Base-by-base conservation (phyloP, 2,329 filamentous ascomycete genomes). In the Harringtonia aguacate region DNA sequence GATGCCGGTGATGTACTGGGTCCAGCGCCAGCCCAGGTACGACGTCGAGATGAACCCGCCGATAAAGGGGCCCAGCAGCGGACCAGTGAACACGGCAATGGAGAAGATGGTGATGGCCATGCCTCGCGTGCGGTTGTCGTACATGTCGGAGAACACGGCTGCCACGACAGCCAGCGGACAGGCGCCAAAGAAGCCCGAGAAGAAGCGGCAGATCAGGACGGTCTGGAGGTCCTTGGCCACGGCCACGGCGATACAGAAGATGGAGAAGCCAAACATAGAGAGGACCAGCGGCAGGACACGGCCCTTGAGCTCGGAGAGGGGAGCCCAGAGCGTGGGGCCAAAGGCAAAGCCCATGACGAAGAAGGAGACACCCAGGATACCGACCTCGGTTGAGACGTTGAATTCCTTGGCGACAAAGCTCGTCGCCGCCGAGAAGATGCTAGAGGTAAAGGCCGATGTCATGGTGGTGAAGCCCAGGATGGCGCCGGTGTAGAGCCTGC, bases 401-500 rank as follows among this genome's bases (percentile, higher is more conserved):
- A 79, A 89, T 52, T 79, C 60, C 3, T 47, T 45, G 4, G 77
- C 72, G 12, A 88, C 68, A 17, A 66, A 57, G 8, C 53, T 51
- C 2, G 79, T 86, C 7, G 81, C 81, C 21, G 79, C 66, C 2
- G 81, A 86, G 64, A 86, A 88, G 55, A 88, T 79, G 61, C 76
- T 81, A n/a, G 78, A 82, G 0, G 81, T 77, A 55, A 89, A 89
- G 5, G 84, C 75, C 0, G 82, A 68, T 2, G 76, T 75, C 54
- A 88, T 67, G 17, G 84, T 87, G 14, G 82, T 86, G 55, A 79
- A 88, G 15, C 79, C 84, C 35, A 89, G 66, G 54, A 87, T 80
- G 34, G 71, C 70, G 18, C 79, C 76, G 0, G 81, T 85, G 5
- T 75, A 53, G 33, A 87, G 40, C 55, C 74, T 78, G 13, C 4